Evolutionary conservation across 78 protist species (phyloP), one percentile per base, ranked within the genome.

Genomic region (Dictyostelium discoideum): DNA sequence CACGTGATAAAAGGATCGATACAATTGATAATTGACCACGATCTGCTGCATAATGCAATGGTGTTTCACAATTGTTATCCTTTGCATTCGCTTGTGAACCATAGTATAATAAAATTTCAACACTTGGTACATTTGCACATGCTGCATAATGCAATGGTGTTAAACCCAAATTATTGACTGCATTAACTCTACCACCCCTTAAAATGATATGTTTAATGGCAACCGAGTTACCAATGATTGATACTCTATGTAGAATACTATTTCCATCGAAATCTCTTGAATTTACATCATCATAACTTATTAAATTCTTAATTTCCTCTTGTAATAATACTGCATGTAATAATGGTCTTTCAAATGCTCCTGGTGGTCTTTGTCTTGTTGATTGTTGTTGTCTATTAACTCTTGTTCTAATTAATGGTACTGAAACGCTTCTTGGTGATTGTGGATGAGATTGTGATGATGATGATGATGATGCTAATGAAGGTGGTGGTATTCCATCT

Each of bases 71-170:
- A 39, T 82, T 90, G 42, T 26, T 46, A 37, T 90, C 95, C 18
- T 82, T 90, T 3, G 85, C 44, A 29, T 90, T 90, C 3, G 65
- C 73, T 18, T 39, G 50, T 46, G 88, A n/a, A 3, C 95, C 95
- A 40, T 90, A 82, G 78, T 82, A 90, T 3, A 90, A 74, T 40
- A 90, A 50, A 13, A 90, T 44, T 3, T 90, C 95, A 9, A 79
- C 87, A 44, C 83, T 26, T 20, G 84, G 95, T 10, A 77, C 67
- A 37, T 79, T 90, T 26, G 95, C 63, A 73, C 95, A 90, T 9
- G 88, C 95, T 5, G 95, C 95, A 82, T 90, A 90, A 72, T 90
- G 95, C 5, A 90, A 84, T n/a, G 95, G 95, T 44, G 88, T 90
- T 39, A 90, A 10, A 1, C 95, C 95, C 10, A 20, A 65, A 60